A percentile compares a stretch with the other conserved stretches of the same genome.
phyloP scores from a whole-genome alignment of 2,329 filamentous ascomycete genomes.

The Elsinoe batatas region DNA sequence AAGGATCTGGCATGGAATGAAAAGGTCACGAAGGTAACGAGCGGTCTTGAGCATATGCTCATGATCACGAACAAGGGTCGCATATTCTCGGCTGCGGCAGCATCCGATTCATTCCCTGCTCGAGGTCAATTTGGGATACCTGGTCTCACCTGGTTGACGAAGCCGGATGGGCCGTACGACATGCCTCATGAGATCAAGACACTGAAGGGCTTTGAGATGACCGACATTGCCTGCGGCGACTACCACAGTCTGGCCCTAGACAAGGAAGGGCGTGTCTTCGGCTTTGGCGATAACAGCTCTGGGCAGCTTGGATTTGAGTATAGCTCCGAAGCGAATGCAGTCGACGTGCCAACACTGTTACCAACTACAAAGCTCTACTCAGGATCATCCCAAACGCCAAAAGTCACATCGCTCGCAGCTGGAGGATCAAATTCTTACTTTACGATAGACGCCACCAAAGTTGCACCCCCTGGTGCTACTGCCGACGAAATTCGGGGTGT shows the following conservation, averaged over 20 bases:
- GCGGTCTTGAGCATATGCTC: slow-evolving; percentile 77
- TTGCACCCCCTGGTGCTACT: slow-evolving; percentile 30
- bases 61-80: slow-evolving; percentile 77
- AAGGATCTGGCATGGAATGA: slow-evolving; percentile 56
- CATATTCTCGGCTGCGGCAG: slow-evolving; percentile 79
- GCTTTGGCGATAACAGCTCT: slow-evolving; percentile 81
- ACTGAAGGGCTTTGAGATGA: slow-evolving; percentile 60
- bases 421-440: slow-evolving; percentile 85
- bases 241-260: slow-evolving; percentile 75
- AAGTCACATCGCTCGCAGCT: slow-evolving; percentile 68
- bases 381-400: slow-evolving; percentile 51
- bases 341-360: slow-evolving; percentile 62
- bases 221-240: slow-evolving; percentile 72
- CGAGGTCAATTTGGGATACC: slow-evolving; percentile 82
- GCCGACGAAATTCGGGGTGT: slow-evolving; percentile 32
- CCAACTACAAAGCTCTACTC: slow-evolving; percentile 64
- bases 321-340: slow-evolving; percentile 48
- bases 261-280: slow-evolving; percentile 65
- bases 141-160: slow-evolving; percentile 67
- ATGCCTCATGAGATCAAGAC: slow-evolving; percentile 68
- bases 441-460: slow-evolving; percentile 63
- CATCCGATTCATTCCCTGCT: slow-evolving; percentile 64
- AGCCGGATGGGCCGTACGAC: slow-evolving; percentile 70
- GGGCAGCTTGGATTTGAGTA: slow-evolving; percentile 85
- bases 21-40: slow-evolving; percentile 61